Evolutionary conservation across 139 green algal genomes (phyloP).

Genomic region (Haematococcus sp.): DNA sequence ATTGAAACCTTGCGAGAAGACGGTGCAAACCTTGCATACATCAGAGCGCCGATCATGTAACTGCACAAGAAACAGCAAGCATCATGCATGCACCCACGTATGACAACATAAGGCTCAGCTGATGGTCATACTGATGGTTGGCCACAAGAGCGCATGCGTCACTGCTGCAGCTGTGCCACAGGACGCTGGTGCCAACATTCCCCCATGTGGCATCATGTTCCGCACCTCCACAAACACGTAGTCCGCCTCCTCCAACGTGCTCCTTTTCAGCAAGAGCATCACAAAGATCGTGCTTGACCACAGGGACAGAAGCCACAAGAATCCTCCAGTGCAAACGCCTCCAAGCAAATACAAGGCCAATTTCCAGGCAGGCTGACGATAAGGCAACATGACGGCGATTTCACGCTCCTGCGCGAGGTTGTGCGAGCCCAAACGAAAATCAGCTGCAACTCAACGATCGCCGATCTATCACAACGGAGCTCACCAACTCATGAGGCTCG

Average conservation of each 20-base stretch:
- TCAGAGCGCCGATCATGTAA: background rate
- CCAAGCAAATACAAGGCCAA: background rate
- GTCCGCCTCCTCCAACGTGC: background rate
- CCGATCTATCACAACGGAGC: too few species aligned
- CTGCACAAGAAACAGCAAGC: background rate
- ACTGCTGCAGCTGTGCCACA: too few species aligned
- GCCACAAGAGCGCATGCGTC: too few species aligned
- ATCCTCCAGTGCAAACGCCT: background rate
- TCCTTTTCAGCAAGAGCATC: background rate
- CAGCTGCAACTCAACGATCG: too few species aligned
- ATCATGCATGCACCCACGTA: too few species aligned
- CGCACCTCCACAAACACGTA: constrained; percentile 3
- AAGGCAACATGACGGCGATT: background rate
- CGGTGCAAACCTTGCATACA: background rate
- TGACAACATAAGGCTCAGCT: too few species aligned
- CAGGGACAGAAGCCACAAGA: background rate
- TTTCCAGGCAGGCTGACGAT: background rate
- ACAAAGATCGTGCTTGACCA: background rate
- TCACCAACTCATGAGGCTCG: too few species aligned
- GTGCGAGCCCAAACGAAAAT: too few species aligned
- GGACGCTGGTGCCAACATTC: too few species aligned
- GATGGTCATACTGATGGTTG: too few species aligned
- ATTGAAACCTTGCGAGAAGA: too few species aligned
- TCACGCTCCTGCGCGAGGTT: background rate
- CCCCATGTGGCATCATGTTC: too few species aligned